Base-by-base conservation (phyloP, 306 rosid genomes). In the Fragaria nilgerrensis region DNA sequence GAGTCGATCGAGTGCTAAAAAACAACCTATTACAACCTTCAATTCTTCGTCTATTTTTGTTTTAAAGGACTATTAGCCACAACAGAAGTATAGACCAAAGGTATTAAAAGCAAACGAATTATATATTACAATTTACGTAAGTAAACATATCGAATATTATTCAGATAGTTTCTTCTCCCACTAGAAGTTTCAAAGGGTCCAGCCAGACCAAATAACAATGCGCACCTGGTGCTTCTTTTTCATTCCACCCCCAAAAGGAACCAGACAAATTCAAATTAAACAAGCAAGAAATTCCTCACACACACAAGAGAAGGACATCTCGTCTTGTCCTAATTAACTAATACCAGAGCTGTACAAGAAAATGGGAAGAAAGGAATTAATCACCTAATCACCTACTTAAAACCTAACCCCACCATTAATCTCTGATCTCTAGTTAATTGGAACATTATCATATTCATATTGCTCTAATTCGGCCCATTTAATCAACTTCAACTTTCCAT, bases 181-280 rank as follows among this genome's bases (percentile, higher is more conserved):
- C 55, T 74, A 55, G 79, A 74, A 66, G 56, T 37, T 73, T 37
- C 74, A 29, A 49, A 63, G 45, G 45, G 45, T 75, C 70, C n/a
- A 44, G 29, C 36, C 41, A 49, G 53, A 68, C 72, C 43, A 47
- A 48, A 45, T 48, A 59, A 59, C 9, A 55, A 7, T 17, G 59
- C 81, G 90, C 74, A 88, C 82, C 84, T 1, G 82, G 77, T 87
- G 70, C 90, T 43, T 77, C 55, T 52, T 56, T 68, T 78, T 82
- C 84, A 75, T 70, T 79, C 82, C 77, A 80, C 14, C 12, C 52
- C 76, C 75, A 73, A 55, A 79, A 76, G 75, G 47, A 63, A 68
- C 80, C 73, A 82, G 52, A 84, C 86, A 80, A 79, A 70, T 52
- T 17, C 11, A 20, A 19, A 65, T 36, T 19, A 66, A 82, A 82